phyloP scores from a whole-genome alignment of 768 basidiomycete species.

The Tricholoma terreum region DNA sequence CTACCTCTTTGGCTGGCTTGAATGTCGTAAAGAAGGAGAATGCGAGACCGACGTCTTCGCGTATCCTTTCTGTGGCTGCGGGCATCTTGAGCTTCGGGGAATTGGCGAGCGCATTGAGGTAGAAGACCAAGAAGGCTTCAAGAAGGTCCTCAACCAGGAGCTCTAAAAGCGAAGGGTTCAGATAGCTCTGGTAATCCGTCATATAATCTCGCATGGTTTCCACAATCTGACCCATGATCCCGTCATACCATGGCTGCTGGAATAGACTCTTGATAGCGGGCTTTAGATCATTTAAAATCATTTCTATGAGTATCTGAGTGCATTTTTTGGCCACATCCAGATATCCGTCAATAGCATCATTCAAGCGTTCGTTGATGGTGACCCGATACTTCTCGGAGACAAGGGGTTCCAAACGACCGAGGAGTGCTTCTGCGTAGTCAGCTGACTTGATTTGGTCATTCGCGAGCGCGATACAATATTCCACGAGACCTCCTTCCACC shows the following conservation, averaged over 20 bases:
- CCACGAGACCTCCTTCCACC: slow-evolving; percentile 82
- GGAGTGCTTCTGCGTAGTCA: slow-evolving; percentile 86
- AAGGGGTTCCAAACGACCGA: slow-evolving; percentile 82
- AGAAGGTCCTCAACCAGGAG: slow-evolving; percentile 90
- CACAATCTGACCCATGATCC: slow-evolving; percentile 81
- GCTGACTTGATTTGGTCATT: slow-evolving; percentile 98
- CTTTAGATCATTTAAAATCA: slow-evolving; percentile 93
- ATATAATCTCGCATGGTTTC: slow-evolving; percentile 97
- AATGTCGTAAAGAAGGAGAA: slow-evolving; percentile 80
- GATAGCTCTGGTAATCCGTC: slow-evolving; percentile 87
- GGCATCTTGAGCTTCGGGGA: slow-evolving; percentile 87
- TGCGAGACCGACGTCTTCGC: slow-evolving; percentile 72
- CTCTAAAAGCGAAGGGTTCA: slow-evolving; percentile 89
- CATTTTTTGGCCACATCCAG: slow-evolving; percentile 98
- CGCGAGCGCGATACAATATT: slow-evolving; percentile 94
- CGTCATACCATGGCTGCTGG: slow-evolving; percentile 86
- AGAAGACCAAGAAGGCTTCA: slow-evolving; percentile 85
- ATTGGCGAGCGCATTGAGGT: slow-evolving; percentile 84
- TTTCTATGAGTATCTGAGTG: slow-evolving; percentile 89
- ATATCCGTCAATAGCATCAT: slow-evolving; percentile 97
- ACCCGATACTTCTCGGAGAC: slow-evolving; percentile 90
- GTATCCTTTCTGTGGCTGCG: slow-evolving; percentile 76
- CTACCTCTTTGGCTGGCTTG: slow-evolving; percentile 77
- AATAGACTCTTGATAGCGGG: slow-evolving; percentile 84
- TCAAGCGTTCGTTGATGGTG: slow-evolving; percentile 80